phyloP scores from a whole-genome alignment of 2,329 filamentous ascomycete species.

The Colletotrichum neosansevieriae region DNA sequence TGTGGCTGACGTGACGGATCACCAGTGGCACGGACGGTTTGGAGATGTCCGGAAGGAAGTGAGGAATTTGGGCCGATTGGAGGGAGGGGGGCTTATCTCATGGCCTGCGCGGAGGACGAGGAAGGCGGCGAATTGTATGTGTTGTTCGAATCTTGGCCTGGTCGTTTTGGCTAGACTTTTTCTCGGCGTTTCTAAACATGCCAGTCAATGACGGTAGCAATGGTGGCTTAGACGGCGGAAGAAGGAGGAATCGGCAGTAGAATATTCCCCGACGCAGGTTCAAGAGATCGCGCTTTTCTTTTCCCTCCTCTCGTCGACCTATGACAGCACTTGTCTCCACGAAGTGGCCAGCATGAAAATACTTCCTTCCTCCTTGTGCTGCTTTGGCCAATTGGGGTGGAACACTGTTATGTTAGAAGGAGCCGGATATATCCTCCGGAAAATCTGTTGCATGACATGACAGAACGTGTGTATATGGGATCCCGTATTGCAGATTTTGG shows the following conservation, averaged over 20 bases:
- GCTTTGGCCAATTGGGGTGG: not conserved
- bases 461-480: not conserved
- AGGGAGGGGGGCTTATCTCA: constrained; percentile 17
- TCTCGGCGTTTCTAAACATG: constrained; percentile 22
- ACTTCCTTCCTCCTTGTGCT: not conserved
- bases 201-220: not conserved
- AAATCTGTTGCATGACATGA: not conserved
- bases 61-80: not conserved
- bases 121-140: not conserved
- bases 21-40: constrained; percentile 35
- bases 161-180: not conserved
- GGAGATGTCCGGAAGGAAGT: constrained; percentile 39
- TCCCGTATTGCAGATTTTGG: constrained; percentile 7
- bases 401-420: not conserved
- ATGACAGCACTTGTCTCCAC: not conserved
- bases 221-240: not conserved
- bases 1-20: constrained; percentile 35
- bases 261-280: constrained; percentile 29
- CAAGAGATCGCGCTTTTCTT: not conserved
- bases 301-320: not conserved
- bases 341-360: not conserved
- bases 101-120: not conserved
- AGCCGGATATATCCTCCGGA: not conserved
- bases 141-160: not conserved
- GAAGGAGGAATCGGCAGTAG: not conserved